Percentiles rank a stretch among this genome's conserved stretches.
Evolutionary conservation across 768 basidiomycete genomes (phyloP).

Genomic region (Lyophyllum shimeji): DNA sequence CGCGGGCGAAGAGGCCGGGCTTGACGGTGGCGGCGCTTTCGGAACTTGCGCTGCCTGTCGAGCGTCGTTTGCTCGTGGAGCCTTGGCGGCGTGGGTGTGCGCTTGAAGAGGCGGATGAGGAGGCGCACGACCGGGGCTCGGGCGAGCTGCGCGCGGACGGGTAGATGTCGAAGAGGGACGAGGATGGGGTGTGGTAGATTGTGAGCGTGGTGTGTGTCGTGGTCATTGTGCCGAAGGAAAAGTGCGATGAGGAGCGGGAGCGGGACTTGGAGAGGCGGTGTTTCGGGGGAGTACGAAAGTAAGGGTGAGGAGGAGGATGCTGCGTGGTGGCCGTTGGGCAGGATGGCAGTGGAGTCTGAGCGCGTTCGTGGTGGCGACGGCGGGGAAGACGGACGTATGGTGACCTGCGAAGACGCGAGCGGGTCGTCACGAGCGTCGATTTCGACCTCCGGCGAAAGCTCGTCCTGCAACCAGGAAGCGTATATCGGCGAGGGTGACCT

Average conservation of each 20-base stretch:
- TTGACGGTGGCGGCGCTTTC: too few relatives aligned
- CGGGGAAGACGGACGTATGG: too few relatives aligned
- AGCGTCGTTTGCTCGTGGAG: too few relatives aligned
- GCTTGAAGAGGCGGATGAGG: constrained; percentile 18
- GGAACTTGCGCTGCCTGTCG: too few relatives aligned
- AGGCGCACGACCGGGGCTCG: constrained; percentile 28
- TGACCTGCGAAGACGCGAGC: too few relatives aligned
- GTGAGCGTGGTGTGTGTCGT: constrained; percentile 67
- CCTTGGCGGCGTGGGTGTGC: constrained; percentile 26
- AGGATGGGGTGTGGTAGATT: constrained; percentile 81
- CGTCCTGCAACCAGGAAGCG: too few relatives aligned
- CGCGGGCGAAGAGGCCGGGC: too few relatives aligned
- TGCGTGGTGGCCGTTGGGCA: constrained; percentile 21
- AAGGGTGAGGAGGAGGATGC: constrained; percentile 15
- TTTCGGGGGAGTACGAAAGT: constrained; percentile 30
- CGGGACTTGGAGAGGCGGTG: constrained; percentile 37
- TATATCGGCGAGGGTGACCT: too few relatives aligned
- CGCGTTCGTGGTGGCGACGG: constrained; percentile 1
- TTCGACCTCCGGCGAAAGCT: too few relatives aligned
- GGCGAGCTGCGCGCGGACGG: constrained; percentile 65
- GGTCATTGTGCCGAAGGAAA: constrained; percentile 51
- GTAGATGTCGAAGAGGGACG: constrained; percentile 67
- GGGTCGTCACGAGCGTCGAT: too few relatives aligned
- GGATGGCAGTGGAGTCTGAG: constrained; percentile 27
- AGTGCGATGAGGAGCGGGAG: constrained; percentile 44